Base-by-base conservation (phyloP, 1,284 basidiomycete species). In the Bjerkandera adusta region DNA sequence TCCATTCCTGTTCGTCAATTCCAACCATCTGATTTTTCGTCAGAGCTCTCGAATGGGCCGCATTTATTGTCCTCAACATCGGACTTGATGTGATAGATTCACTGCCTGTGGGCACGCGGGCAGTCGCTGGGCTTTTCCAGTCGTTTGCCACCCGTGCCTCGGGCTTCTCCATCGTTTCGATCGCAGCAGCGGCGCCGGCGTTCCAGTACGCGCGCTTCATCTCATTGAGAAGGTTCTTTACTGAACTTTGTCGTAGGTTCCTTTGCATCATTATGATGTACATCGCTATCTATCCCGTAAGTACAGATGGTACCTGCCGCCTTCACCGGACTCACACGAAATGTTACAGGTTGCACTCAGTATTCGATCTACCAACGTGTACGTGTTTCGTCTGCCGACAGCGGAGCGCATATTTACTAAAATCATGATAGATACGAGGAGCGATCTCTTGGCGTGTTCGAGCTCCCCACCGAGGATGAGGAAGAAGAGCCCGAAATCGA, bases 311-410 rank as follows among this genome's bases (percentile, higher is more conserved):
- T 10, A 13, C 21, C 11, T 5, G 7, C 26, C 13, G n/a, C 24
- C 16, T 1, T 20, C 26, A 27, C 30, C 40, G 5, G 43, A 13
- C 1, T 10, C 33, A 29, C 37, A 18, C 40, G 35, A 32, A 20
- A 30, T 35, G 41, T 26, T 13, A n/a, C 48, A 77, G 75, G 69
- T 79, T 11, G 76, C 74, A 0, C 59, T 79, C 61, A 86, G 85
- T 50, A 85, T 92, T 38, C 82, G 88, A 12, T 76, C 84, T 2
- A 92, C 89, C 1, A 93, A 92, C 63, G 88, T 91, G 56, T 92
- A 81, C 62, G 86, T 38, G 36, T 11, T 15, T 8, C 12, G 57
- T 8, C 37, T 24, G 1, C 10, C 16, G 10, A 5, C 42, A 3
- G 7, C 20, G 27, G 21, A 33, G 4, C 18, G 20, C 2, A 7